Base-by-base conservation (phyloP, 1,284 basidiomycete species). In the Pyrrhoderma noxium region DNA sequence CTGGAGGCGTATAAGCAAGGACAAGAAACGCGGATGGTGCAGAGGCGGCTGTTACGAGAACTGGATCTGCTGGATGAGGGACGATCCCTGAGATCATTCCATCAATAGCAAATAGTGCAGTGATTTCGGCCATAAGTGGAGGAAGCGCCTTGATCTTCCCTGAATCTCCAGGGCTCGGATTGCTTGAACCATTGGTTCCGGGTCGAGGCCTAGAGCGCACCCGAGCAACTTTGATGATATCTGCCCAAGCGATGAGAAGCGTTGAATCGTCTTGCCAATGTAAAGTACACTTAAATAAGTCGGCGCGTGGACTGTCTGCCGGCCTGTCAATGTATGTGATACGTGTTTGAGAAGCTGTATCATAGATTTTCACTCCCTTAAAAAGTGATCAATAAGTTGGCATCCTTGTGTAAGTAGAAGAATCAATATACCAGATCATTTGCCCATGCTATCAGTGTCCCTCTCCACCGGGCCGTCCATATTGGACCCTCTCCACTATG, bases 21-120 rank as follows among this genome's bases (percentile, higher is more conserved):
- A 95, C 73, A 46, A 98, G 78, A 65, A 94, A 89, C 0, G 87
- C 83, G 0, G 84, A 81, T 18, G 81, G 66, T 1, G 72, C 59
- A 2, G 62, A 61, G 3, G 63, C 56, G 9, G 62, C 60, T 8
- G 64, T 56, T 18, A 62, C 45, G 50, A 51, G 64, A 25, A 55
- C 59, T 54, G 52, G 49, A 56, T 52, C 37, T 60, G 59, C 49
- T 0, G 79, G 79, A 63, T 93, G 89, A 2, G 90, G 85, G 1
- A 89, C 81, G 47, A 99, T 82, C 18, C 94, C 94, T 1, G 93
- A 80, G 23, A 98, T 82, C 89, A 97, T 94, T 64, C 91, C 94
- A 65, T 99, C 96, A 37, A 98, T 75, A 62, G 95, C 86, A 64
- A 98, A 93, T 39, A 93, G 86, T 2, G 89, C 86, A 0, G 87